Evolutionary conservation across 148 eudicot genomes (phyloP), one percentile per base, ranked within the genome.

Genomic region (Nepenthes mirabilis): DNA sequence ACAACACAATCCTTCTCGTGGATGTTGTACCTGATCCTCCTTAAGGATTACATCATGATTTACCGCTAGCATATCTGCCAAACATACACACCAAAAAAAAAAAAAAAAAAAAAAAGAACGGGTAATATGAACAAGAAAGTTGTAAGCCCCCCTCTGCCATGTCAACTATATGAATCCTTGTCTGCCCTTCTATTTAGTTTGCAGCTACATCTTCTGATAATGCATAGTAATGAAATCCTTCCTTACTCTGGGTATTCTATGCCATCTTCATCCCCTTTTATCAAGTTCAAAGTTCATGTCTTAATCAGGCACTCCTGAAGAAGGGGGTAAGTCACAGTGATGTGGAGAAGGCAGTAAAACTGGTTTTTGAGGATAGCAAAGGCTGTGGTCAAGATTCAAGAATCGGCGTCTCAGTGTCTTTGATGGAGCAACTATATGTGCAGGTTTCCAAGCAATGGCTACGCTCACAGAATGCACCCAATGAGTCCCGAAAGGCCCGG

Each of bases 401-500:
- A 55, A 59, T 66, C 23, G 76, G 68, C 43, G 76, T 93, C 63
- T 88, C 91, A 34, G 77, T 63, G 55, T 60, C 65, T 60, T 67
- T 86, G 10, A 37, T 86, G 64, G 83, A 93, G 56, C 81, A 80
- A 48, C 75, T 93, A 43, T 79, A 75, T 65, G 55, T 52, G 51
- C 89, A 82, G 70, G 89, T 83, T 58, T 77, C 80, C 53, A 93
- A 89, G 73, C 91, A 83, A 68, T 93, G 99, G 99, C 67, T 70
- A 47, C 75, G 81, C 63, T 62, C 84, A 58, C 69, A 43, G 14
- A 74, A 75, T 68, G 79, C 55, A 56, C 75, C 81, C 10, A 47
- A 45, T 40, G 97, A 93, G 64, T 82, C 59, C 49, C 81, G 95
- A 36, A 93, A 86, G 68, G 59, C 82, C 65, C 83, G 96, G 72